Conservation (phyloP, 768 basidiomycete genomes). For the Rickenella mellea region DNA sequence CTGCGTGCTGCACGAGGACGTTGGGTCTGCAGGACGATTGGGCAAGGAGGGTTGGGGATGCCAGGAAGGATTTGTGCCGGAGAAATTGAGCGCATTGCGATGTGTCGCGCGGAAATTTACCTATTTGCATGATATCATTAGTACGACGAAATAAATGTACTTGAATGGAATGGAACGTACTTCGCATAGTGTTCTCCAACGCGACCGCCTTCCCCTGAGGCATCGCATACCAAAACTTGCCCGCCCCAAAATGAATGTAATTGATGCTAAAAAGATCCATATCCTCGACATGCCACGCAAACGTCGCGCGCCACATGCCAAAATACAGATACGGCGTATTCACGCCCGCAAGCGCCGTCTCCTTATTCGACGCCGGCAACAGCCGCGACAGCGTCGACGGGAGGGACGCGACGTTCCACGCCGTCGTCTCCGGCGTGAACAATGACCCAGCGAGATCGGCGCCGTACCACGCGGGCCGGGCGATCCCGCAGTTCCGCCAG, state of each 20-base stretch:
- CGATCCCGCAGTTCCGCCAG: conserved; percentile 87
- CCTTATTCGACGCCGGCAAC: conserved; percentile 53
- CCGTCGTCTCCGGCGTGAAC: conserved; percentile 63
- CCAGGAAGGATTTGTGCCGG: conserved; percentile 92
- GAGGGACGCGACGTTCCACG: conserved; percentile 93
- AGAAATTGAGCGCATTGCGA: conserved; percentile 87
- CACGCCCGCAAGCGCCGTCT: conserved; percentile 79
- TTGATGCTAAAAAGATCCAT: conserved; percentile 99
- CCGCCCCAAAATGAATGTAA: conserved; percentile 96
- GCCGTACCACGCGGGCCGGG: conserved; percentile 94
- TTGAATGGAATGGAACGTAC: conserved; percentile 29
- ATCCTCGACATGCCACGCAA: conserved; percentile 99
- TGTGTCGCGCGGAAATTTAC: conserved; percentile 83
- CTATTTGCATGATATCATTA: conserved; percentile 28
- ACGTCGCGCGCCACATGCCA: conserved; percentile 98
- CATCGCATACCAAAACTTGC: conserved; percentile 95
- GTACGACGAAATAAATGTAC: neutral
- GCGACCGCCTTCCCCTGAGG: conserved; percentile 77
- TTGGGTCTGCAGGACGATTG: conserved; percentile 78
- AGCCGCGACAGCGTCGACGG: conserved; percentile 80
- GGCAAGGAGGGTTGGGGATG: conserved; percentile 75
- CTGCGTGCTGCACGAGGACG: conserved; percentile 80
- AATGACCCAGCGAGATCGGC: conserved; percentile 86
- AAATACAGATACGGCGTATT: conserved; percentile 97
- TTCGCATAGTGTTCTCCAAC: conserved; percentile 85